A percentile compares a stretch with the other conserved stretches of the same genome.
These are phyloP conservation scores for Tulasnella sp. DNA, from an alignment of 768 basidiomycete species.

Conservation along the genomic window DNA sequence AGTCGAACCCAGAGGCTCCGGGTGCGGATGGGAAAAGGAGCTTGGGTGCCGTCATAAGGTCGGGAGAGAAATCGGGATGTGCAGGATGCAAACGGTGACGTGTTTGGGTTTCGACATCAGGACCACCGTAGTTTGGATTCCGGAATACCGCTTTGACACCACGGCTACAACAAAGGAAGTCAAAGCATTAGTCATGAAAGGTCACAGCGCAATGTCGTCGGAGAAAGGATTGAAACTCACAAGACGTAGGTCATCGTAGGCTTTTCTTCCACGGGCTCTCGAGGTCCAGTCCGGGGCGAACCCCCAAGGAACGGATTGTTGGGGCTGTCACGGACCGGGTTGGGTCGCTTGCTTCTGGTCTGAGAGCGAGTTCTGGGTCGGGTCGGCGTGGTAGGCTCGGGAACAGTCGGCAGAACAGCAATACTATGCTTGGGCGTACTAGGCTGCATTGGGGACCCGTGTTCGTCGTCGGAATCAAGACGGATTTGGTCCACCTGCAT, in stretches of 20 bases:
- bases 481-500: slow-evolving; percentile 20
- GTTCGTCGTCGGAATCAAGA: slow-evolving; percentile 16
- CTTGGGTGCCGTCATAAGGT: slow-evolving; percentile 53
- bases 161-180: slow-evolving; percentile 47
- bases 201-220: background rate
- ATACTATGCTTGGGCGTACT: slow-evolving; percentile 8
- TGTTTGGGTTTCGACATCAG: slow-evolving; percentile 43
- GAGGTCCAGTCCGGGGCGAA: slow-evolving; percentile 44
- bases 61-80: slow-evolving; percentile 64
- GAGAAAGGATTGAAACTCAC: slow-evolving; percentile 44
- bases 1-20: background rate
- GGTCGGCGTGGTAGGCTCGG: slow-evolving; percentile 21
- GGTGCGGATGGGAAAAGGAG: slow-evolving; percentile 42
- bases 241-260: slow-evolving; percentile 70
- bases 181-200: background rate
- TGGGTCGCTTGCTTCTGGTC: slow-evolving; percentile 13
- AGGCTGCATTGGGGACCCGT: background rate
- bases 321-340: slow-evolving; percentile 56
- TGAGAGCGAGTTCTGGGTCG: slow-evolving; percentile 1
- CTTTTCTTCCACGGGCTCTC: slow-evolving; percentile 47
- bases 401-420: slow-evolving; percentile 5
- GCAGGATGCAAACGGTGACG: slow-evolving; percentile 55
- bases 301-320: slow-evolving; percentile 63
- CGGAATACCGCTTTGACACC: slow-evolving; percentile 59
- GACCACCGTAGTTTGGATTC: slow-evolving; percentile 59